Evolutionary conservation across 345 rosid species (phyloP).

Genomic region (Arabidopsis suecica): DNA sequence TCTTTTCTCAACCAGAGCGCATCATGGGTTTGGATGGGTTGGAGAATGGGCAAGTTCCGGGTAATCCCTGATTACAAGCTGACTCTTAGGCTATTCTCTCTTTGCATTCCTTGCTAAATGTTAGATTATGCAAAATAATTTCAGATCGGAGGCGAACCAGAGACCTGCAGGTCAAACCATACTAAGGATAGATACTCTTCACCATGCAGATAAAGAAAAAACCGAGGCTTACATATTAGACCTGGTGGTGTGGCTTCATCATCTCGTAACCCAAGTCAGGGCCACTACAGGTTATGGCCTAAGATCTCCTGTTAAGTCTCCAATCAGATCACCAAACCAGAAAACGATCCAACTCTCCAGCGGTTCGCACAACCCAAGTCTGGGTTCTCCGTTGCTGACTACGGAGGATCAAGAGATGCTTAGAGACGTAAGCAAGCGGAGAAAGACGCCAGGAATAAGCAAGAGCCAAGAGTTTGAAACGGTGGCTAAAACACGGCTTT

Average conservation of each 20-base stretch:
- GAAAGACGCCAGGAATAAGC: constrained; percentile 85
- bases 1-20: constrained; percentile 65
- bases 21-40: constrained; percentile 99
- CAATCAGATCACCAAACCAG: constrained; percentile 78
- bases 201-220: constrained; percentile 95
- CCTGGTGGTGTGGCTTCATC: constrained; percentile 89
- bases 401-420: constrained; percentile 96
- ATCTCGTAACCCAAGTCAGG: constrained; percentile 79
- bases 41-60: constrained; percentile 99
- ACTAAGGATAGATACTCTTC: constrained; percentile 88
- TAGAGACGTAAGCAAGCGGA: constrained; percentile 83
- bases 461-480: constrained; percentile 94
- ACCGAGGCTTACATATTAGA: constrained; percentile 82
- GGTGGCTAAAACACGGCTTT: constrained; percentile 60
- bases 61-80: constrained; percentile 49
- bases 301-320: constrained; percentile 89
- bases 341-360: constrained; percentile 55
- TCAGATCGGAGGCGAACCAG: constrained; percentile 74
- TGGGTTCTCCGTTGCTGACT: constrained; percentile 59
- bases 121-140: constrained; percentile 12
- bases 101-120: constrained; percentile 13
- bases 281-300: constrained; percentile 61
- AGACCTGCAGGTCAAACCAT: constrained; percentile 82
- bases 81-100: constrained; percentile 24
- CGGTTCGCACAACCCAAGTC: constrained; percentile 48